Percentiles rank a stretch among this genome's conserved stretches.
These are phyloP conservation scores for Gleditsia sinensis DNA, from an alignment of 306 rosid species.

Conservation along the genomic window DNA sequence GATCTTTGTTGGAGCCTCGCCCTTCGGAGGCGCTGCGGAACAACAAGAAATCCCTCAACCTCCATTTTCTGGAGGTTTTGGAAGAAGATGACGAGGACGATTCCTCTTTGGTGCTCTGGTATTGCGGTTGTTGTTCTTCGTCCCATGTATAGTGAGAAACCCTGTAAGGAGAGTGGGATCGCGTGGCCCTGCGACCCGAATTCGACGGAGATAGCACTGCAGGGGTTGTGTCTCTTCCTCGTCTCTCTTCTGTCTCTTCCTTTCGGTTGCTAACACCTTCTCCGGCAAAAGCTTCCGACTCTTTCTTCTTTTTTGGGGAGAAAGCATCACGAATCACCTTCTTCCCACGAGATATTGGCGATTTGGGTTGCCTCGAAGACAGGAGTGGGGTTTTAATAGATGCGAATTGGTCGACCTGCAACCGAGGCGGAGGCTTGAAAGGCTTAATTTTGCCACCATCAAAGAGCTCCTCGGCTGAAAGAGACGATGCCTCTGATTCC, in stretches of 20 bases:
- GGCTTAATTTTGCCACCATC: slow-evolving; percentile 71
- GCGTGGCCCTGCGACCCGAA: slow-evolving; percentile 53
- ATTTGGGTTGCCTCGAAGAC: too few species aligned
- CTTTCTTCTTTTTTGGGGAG: slow-evolving; percentile 42
- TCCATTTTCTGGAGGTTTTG: slow-evolving; percentile 71
- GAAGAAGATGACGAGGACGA: neutral
- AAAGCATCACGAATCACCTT: slow-evolving; percentile 40
- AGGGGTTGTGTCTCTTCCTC: slow-evolving; percentile 61
- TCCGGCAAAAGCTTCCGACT: too few species aligned
- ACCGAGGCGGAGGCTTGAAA: too few species aligned
- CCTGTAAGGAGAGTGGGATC: slow-evolving; percentile 78
- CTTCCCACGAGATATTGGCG: slow-evolving; percentile 34
- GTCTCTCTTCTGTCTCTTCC: slow-evolving; percentile 41
- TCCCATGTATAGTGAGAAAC: slow-evolving; percentile 52
- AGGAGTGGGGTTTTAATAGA: slow-evolving; percentile 31
- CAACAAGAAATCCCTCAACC: slow-evolving; percentile 66
- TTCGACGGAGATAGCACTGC: slow-evolving; percentile 22
- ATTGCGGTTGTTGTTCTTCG: slow-evolving; percentile 39
- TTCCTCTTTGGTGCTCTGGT: slow-evolving; percentile 34
- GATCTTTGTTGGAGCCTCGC: slow-evolving; percentile 65
- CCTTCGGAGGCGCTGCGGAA: slow-evolving; percentile 96
- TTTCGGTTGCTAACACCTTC: neutral
- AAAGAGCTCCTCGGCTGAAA: slow-evolving; percentile 86
- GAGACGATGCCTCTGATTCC: slow-evolving; percentile 47
- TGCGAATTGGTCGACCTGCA: slow-evolving; percentile 14